Evolutionary conservation across 1,284 basidiomycete genomes (phyloP).

Genomic region (Apiotrichum brassicae): DNA sequence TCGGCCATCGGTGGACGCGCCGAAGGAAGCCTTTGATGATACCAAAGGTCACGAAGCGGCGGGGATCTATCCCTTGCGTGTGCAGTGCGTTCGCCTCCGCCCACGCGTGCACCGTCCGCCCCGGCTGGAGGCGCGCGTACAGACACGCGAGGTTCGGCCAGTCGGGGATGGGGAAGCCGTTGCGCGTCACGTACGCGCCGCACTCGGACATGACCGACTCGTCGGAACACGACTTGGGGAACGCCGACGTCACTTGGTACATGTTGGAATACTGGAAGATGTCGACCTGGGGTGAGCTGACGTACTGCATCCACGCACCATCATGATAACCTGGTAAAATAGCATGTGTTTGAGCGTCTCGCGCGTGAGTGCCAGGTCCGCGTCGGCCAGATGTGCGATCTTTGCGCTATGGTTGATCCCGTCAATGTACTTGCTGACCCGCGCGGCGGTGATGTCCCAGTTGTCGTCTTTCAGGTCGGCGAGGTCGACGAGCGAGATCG

Average conservation of each 20-base stretch:
- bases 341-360: constrained; percentile 87
- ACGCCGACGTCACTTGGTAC: constrained; percentile 79
- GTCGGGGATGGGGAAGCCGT: constrained; percentile 52
- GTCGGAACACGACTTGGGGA: constrained; percentile 78
- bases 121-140: constrained; percentile 79
- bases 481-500: constrained; percentile 79
- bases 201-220: constrained; percentile 78
- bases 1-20: constrained; percentile 85
- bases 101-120: constrained; percentile 82
- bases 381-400: constrained; percentile 87
- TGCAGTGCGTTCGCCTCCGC: constrained; percentile 70
- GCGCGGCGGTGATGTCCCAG: constrained; percentile 90
- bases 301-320: constrained; percentile 34
- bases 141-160: constrained; percentile 79
- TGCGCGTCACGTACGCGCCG: constrained; percentile 75
- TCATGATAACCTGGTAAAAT: constrained; percentile 96
- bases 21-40: constrained; percentile 98
- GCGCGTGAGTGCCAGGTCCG: constrained; percentile 74
- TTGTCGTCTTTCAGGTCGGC: constrained; percentile 74
- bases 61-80: constrained; percentile 72
- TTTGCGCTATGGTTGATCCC: constrained; percentile 54
- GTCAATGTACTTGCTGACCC: constrained; percentile 54
- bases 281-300: constrained; percentile 55
- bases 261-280: constrained; percentile 98
- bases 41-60: constrained; percentile 94